Base-by-base conservation (phyloP, 1,284 basidiomycete genomes). In the Puccinia horiana region DNA sequence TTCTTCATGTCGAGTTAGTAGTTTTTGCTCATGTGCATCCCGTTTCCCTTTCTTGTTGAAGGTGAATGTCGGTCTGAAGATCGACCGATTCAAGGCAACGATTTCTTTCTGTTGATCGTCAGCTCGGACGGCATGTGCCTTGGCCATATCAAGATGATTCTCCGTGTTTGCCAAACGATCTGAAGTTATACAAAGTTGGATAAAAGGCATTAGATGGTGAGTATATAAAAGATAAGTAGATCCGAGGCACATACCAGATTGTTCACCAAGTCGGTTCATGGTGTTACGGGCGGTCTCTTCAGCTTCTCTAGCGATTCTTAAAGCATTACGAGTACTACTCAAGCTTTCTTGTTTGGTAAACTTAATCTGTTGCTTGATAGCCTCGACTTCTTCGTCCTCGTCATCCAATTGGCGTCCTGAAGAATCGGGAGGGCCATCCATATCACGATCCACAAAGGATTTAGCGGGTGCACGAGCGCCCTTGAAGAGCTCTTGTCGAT, bases 271-370 rank as follows among this genome's bases (percentile, higher is more conserved):
- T 86, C 91, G 93, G 84, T 88, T 89, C 65, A 99, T 88, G 18
- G 96, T 99, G 84, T 92, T 92, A 79, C 93, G 89, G 32, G 94
- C 97, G 9, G 94, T 97, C 88, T 99, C 97, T 87, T 98, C 96
- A 0, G 96, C 95, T 87, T 99, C 95, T 20, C 93, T 90, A 32
- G 96, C 96, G 86, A 98, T 90, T 74, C 95, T 91, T 73, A 99
- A 90, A 2, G 96, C 96, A 88, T 99, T 98, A 85, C 96, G 90
- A 0, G 95, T 94, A 35, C 93, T 93, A 82, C 92, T 92, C 72
- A 97, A 92, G 86, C 92, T 93, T 85, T 99, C 96, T 88, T 98
- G 95, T 88, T 99, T 99, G 84, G 94, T 88, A 86, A 91, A 94
- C 79, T 92, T 90, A 84, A 94, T 95, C 88, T 96, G 92, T 86